phyloP scores from a whole-genome alignment of 2,329 filamentous ascomycete genomes.

The Fusarium hainanense region DNA sequence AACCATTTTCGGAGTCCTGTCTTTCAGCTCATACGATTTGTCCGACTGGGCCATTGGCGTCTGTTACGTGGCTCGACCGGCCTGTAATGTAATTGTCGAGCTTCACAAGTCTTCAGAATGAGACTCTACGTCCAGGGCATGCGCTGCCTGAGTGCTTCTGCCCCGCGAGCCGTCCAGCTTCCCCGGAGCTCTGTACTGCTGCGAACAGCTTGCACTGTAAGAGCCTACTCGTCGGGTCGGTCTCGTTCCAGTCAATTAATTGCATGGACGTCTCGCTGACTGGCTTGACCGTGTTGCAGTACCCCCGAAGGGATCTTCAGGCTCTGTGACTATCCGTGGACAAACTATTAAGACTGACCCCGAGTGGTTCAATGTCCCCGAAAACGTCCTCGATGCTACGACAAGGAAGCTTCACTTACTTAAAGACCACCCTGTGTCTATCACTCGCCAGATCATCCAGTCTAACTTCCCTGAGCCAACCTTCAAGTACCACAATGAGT shows the following conservation, averaged over 20 bases:
- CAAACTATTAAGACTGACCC: conserved; percentile 68
- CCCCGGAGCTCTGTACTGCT: conserved; percentile 39
- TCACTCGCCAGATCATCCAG: conserved; percentile 93
- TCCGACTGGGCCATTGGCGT: conserved; percentile 25
- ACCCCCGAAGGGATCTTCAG: conserved; percentile 43
- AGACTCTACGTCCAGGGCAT: conserved; percentile 41
- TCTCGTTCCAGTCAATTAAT: conserved; percentile 22
- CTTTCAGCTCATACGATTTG: not conserved
- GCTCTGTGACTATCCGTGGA: conserved; percentile 68
- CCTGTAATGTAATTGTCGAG: conserved; percentile 37
- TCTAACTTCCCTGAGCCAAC: conserved; percentile 80
- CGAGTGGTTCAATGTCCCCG: conserved; percentile 85
- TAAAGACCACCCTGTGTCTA: conserved; percentile 87
- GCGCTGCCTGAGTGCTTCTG: conserved; percentile 45
- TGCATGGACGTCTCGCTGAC: conserved; percentile 38
- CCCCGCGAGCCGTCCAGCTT: conserved; percentile 41
- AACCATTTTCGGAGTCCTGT: conserved; percentile 4
- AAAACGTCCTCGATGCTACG: conserved; percentile 78
- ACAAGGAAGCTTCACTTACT: conserved; percentile 88
- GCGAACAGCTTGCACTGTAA: conserved; percentile 39
- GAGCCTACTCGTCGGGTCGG: conserved; percentile 45
- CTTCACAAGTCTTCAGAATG: conserved; percentile 37
- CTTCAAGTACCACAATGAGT: conserved; percentile 80
- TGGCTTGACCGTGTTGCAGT: conserved; percentile 29
- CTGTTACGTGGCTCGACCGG: conserved; percentile 6